Percentiles rank a stretch among this genome's conserved stretches.
Conservation (phyloP, 2,329 filamentous ascomycete genomes). For the Hymenoscyphus repandus region DNA sequence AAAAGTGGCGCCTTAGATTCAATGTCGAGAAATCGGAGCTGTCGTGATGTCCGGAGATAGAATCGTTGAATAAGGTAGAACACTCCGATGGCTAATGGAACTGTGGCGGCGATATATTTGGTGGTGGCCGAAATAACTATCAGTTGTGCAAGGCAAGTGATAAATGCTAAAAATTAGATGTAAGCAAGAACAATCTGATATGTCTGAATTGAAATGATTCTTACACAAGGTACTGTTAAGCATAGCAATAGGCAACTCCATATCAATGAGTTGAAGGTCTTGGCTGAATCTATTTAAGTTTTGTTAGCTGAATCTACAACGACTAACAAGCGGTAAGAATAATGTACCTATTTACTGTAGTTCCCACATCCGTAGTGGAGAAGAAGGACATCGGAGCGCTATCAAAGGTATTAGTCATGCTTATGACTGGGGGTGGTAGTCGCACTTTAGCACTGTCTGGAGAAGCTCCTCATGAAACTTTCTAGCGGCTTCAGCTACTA, state of each 20-base stretch:
- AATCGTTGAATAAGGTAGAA: constrained; percentile 34
- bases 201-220: not conserved
- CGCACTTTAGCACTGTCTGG: constrained; percentile 35
- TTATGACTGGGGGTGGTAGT: not conserved
- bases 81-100: constrained; percentile 21
- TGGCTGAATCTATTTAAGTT: constrained; percentile 21
- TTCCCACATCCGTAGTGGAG: constrained; percentile 19
- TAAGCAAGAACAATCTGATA: not conserved
- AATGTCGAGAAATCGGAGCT: constrained; percentile 44
- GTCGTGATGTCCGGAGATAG: constrained; percentile 44
- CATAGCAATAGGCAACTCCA: constrained; percentile 21
- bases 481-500: not conserved
- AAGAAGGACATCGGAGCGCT: constrained; percentile 35
- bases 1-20: constrained; percentile 41
- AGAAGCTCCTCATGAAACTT: constrained; percentile 43
- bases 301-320: too few relatives aligned
- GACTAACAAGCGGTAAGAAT: too few relatives aligned
- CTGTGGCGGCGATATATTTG: constrained; percentile 10
- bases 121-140: constrained; percentile 34
- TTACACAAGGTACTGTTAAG: not conserved
- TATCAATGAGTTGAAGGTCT: constrained; percentile 27
- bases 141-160: constrained; percentile 25
- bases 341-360: constrained; percentile 20
- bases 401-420: constrained; percentile 4
- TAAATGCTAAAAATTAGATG: constrained; percentile 1